Percentiles rank a stretch among this genome's conserved stretches.
phyloP scores from a whole-genome alignment of 2,329 filamentous ascomycete species.

The Zymoseptoria crescenta region DNA sequence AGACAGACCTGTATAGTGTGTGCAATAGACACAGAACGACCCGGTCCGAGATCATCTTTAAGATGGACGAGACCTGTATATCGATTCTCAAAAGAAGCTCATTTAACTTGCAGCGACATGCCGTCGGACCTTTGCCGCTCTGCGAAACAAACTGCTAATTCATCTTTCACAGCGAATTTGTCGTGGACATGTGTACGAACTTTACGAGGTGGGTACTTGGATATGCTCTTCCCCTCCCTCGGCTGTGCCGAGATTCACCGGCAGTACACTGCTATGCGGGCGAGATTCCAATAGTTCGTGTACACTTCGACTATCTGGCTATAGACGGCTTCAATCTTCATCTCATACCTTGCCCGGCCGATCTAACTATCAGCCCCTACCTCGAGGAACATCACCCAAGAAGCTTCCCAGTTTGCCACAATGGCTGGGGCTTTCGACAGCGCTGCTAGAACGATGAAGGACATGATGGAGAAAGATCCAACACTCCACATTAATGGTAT shows the following conservation, averaged over 20 bases:
- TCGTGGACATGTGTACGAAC: neutral
- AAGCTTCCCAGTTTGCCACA: neutral
- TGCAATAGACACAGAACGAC: conserved; percentile 8
- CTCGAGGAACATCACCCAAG: neutral
- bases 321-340: neutral
- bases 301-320: neutral
- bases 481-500: conserved; percentile 14
- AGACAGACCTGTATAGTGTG: conserved; percentile 11
- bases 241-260: neutral
- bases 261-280: neutral
- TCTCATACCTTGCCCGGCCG: neutral
- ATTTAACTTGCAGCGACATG: neutral
- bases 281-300: neutral
- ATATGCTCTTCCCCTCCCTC: neutral
- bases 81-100: neutral
- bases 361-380: neutral
- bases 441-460: neutral
- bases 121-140: neutral
- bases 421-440: conserved; percentile 8
- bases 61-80: neutral
- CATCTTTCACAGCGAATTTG: neutral
- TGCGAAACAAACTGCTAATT: neutral
- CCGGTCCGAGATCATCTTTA: neutral
- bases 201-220: neutral
- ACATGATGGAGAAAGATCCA: conserved; percentile 18